A percentile compares a stretch with the other conserved stretches of the same genome.
phyloP scores from a whole-genome alignment of 805 yeast species.

The Zygosaccharomyces kombuchaensis region DNA sequence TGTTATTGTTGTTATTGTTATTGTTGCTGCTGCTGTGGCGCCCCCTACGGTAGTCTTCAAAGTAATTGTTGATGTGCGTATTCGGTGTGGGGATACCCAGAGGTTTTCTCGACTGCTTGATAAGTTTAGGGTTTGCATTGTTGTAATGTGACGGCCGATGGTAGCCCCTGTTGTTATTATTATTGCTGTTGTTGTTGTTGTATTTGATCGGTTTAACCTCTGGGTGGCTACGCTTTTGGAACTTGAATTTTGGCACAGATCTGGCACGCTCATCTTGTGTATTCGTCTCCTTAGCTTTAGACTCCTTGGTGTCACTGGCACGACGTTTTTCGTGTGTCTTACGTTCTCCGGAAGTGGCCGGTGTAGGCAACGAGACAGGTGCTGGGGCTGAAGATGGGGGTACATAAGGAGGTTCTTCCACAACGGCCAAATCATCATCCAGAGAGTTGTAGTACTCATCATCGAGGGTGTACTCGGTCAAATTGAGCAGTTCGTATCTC shows the following conservation, averaged over 20 bases:
- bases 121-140: constrained; percentile 27
- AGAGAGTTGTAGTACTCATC: constrained; percentile 54
- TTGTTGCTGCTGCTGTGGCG: constrained; percentile 15
- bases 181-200: constrained; percentile 11
- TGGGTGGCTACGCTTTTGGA: constrained; percentile 27
- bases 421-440: constrained; percentile 37
- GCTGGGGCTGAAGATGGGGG: constrained; percentile 31
- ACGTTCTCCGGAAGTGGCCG: constrained; percentile 22
- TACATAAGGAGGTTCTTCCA: constrained; percentile 14
- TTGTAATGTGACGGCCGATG: constrained; percentile 15
- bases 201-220: constrained; percentile 13
- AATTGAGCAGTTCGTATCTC: constrained; percentile 53
- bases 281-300: not conserved
- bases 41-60: constrained; percentile 34
- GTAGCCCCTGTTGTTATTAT: constrained; percentile 17
- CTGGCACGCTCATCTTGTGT: constrained; percentile 22
- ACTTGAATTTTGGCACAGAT: constrained; percentile 32
- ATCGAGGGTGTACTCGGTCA: constrained; percentile 75
- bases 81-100: constrained; percentile 62
- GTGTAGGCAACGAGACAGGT: constrained; percentile 32
- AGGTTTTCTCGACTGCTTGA: constrained; percentile 47
- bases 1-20: constrained; percentile 12
- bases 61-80: constrained; percentile 39
- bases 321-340: constrained; percentile 7
- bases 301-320: constrained; percentile 1